These are phyloP conservation scores for Ogataea paraovalis DNA, from an alignment of 805 yeast genomes.

Conservation along the genomic window DNA sequence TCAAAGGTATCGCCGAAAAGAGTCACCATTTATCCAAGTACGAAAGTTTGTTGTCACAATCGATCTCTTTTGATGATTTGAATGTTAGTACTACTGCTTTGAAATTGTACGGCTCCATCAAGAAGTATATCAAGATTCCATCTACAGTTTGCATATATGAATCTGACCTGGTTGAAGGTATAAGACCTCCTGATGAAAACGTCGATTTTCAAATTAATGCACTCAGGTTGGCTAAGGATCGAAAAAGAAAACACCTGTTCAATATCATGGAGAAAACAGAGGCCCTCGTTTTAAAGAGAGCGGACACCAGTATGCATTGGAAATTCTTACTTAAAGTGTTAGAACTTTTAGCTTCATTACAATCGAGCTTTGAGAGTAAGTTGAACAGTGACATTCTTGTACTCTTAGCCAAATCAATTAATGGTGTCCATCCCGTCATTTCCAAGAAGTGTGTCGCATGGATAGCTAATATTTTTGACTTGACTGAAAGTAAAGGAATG, in stretches of 20 bases:
- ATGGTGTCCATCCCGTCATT: conserved; percentile 65
- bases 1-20: conserved; percentile 53
- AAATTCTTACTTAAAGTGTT: conserved; percentile 46
- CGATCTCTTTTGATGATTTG: conserved; percentile 53
- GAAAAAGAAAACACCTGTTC: conserved; percentile 44
- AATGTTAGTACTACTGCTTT: conserved; percentile 54
- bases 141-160: conserved; percentile 49
- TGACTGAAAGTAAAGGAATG: conserved; percentile 22
- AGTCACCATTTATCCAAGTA: conserved; percentile 53
- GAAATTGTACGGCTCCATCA: conserved; percentile 41
- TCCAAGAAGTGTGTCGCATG: conserved; percentile 59
- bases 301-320: conserved; percentile 45
- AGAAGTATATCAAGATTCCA: conserved; percentile 45
- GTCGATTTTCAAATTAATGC: conserved; percentile 57
- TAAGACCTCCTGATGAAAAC: conserved; percentile 55
- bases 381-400: conserved; percentile 38
- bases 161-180: conserved; percentile 35
- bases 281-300: conserved; percentile 28
- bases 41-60: conserved; percentile 46
- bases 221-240: conserved; percentile 58
- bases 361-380: conserved; percentile 48
- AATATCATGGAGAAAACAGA: conserved; percentile 42
- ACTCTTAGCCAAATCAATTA: conserved; percentile 43
- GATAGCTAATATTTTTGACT: conserved; percentile 44
- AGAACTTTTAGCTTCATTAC: conserved; percentile 48